Evolutionary conservation across 768 basidiomycete species (phyloP), one percentile per base, ranked within the genome.

Genomic region (Scleroderma citrinum): DNA sequence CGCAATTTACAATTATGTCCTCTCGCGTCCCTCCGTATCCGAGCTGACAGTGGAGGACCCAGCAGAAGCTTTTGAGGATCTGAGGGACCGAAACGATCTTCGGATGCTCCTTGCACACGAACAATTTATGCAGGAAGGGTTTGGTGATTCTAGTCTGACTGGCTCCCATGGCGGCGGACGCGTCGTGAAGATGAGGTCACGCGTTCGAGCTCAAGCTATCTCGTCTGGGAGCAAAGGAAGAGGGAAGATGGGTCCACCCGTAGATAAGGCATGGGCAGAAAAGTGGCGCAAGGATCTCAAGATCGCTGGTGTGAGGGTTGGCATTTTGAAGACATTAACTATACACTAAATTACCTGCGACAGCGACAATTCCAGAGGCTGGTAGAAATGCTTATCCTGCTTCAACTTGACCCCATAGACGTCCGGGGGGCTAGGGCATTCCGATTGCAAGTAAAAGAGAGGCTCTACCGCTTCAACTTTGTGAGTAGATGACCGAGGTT

Each of bases 31-130:
- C 2, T 70, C 78, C 44, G 80, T 95, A 34, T 84, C 87, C n/a
- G 95, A 98, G 66, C 70, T 98, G 36, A 96, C 93, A 1, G 89
- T 99, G 19, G 96, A 99, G 69, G 96, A 99, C 64, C 96, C 96
- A 1, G 92, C 92, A 0, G 96, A 99, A 69, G 89, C 91, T 10
- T 97, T 99, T 61, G 95, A 98, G 65, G 96, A 98, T 65, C 76
- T 98, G 37, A 76, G 95, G 30, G 96, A 98, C 69, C 85, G 90
- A 47, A 88, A 87, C 56, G 96, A 99, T 65, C 75, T 98, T 17
- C 71, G 76, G 53, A 87, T 87, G 77, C 73, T 98, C 17, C 74
- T 90, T 13, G 65, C 71, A 1, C 69, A 84, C 53, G 70, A 76
- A 47, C 71, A 69, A 38, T 89, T 94, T 64, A 80, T 87, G 71